Evolutionary conservation across 2,329 filamentous ascomycete genomes (phyloP), one percentile per base, ranked within the genome.

Genomic region (Exophiala alcalophila): DNA sequence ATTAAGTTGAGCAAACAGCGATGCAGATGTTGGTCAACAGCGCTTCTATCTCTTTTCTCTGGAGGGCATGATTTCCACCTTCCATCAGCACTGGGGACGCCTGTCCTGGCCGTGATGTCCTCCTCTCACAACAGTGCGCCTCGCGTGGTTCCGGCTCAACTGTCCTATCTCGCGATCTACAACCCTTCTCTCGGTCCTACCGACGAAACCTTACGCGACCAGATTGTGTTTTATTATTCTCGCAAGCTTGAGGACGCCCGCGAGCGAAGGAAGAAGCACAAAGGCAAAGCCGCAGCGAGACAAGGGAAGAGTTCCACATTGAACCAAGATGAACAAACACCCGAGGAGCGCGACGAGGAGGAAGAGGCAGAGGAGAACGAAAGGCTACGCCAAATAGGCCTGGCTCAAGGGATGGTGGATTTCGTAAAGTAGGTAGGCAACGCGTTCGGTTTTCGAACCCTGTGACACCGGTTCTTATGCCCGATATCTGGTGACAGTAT

Each of bases 391-490:
- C 90, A 96, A 71, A 89, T 98, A 61, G 92, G 92, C 25, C 79
- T 98, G 51, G 92, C 92, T 27, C 92, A 98, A 69, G 92, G 90
- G 61, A 95, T 97, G 84, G 84, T 94, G 46, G 86, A 83, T 62
- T 98, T 98, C 68, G 86, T 86, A 54, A 78, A 74, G 78, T 82
- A 67, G 49, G 67, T 57, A 49, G 40, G 51, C 43, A 46, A 30
- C 38, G 42, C 48, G n/a, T n/a, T 20, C 19, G 33, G 4, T 28
- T 24, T 43, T 37, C 42, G 26, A 19, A 2, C n/a, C 35, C n/a
- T 30, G n/a, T 12, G 15, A 24, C 3, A 19, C 15, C 14, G 15
- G 8, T 15, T n/a, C 16, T 9, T 6, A 24, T 23, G 21, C 20
- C 10, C 8, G 10, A 32, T 6, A 31, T 24, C n/a, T 31, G 12